Conservation (phyloP, 2,329 filamentous ascomycete genomes). For the Cercospora sp. region DNA sequence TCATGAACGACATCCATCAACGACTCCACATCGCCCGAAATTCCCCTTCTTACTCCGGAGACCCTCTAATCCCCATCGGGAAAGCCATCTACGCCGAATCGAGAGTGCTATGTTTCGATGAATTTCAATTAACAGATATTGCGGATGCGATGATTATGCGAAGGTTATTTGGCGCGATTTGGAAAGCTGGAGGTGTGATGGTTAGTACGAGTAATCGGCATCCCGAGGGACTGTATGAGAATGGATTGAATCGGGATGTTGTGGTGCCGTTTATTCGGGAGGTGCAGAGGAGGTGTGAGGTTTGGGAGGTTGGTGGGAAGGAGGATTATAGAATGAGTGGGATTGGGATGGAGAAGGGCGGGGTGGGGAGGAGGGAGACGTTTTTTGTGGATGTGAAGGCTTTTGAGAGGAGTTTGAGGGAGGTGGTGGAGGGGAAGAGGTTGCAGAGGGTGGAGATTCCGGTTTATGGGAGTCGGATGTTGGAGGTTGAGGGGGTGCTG, state of each 20-base stretch:
- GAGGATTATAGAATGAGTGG: constrained; percentile 59
- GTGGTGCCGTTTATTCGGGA: constrained; percentile 72
- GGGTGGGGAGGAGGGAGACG: constrained; percentile 15
- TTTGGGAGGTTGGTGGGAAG: constrained; percentile 75
- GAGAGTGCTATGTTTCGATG: constrained; percentile 73
- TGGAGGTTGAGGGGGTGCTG: constrained; percentile 25
- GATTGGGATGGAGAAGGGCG: constrained; percentile 45
- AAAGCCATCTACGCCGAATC: constrained; percentile 69
- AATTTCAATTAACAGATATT: constrained; percentile 79
- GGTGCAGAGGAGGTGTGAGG: constrained; percentile 70
- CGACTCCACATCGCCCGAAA: constrained; percentile 39
- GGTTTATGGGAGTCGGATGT: constrained; percentile 27
- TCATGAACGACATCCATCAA: constrained; percentile 73
- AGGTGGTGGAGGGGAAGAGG: constrained; percentile 2
- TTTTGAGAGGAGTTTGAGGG: constrained; percentile 16
- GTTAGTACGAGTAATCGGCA: constrained; percentile 77
- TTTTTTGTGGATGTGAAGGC: constrained; percentile 22
- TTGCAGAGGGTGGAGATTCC: constrained; percentile 19
- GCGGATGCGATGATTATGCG: constrained; percentile 74
- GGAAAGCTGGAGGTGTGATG: constrained; percentile 73
- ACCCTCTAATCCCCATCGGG: constrained; percentile 63
- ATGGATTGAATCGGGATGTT: constrained; percentile 35
- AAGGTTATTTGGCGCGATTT: constrained; percentile 71
- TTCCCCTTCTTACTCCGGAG: constrained; percentile 57
- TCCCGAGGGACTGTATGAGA: constrained; percentile 59